Evolutionary conservation across 345 rosid species (phyloP), one percentile per base, ranked within the genome.

Genomic region (Salix koriyanagi): DNA sequence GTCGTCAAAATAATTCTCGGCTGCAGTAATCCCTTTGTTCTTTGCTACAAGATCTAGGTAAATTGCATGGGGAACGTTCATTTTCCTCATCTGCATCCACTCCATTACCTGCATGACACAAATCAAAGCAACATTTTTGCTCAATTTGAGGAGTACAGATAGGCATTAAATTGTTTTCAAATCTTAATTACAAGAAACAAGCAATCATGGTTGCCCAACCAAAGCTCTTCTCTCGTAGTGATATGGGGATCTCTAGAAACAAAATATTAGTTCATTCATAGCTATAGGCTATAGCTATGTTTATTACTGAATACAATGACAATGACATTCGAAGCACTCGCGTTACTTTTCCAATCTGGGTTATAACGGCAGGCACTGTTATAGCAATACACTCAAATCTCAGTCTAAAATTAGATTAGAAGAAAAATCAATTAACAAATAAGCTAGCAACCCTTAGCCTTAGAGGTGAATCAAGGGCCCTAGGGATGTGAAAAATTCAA

Each of bases 11-110:
- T 86, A 90, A 70, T 62, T 77, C 82, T 94, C 93, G 21, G 97
- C 92, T 1, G 84, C 94, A 52, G 76, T 79, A 67, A 89, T 23
- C 65, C 93, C 97, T 77, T 88, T 82, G 32, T 81, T 80, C 77
- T 85, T 91, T 18, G 92, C 90, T 12, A 86, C 71, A 67, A 91
- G 94, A 84, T 91, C 94, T 72, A 92, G 41, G 42, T 80, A 85
- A 0, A 86, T n/a, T 2, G 91, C 97, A 67, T 60, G 37, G 11
- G 86, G 77, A 36, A 88, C 79, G 3, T 69, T 71, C 37, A 92
- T 79, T 69, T 88, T 86, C 78, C 87, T 86, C 81, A 60, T 89
- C 88, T 87, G 91, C 97, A 94, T 91, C 97, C 97, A 92, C 58
- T 88, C 89, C 84, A 89, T 79, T 42, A 91, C 77, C 98, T 94